Evolutionary conservation across 2,329 filamentous ascomycete species (phyloP), one percentile per base, ranked within the genome.

Genomic region (Teratosphaeriaceae sp.): DNA sequence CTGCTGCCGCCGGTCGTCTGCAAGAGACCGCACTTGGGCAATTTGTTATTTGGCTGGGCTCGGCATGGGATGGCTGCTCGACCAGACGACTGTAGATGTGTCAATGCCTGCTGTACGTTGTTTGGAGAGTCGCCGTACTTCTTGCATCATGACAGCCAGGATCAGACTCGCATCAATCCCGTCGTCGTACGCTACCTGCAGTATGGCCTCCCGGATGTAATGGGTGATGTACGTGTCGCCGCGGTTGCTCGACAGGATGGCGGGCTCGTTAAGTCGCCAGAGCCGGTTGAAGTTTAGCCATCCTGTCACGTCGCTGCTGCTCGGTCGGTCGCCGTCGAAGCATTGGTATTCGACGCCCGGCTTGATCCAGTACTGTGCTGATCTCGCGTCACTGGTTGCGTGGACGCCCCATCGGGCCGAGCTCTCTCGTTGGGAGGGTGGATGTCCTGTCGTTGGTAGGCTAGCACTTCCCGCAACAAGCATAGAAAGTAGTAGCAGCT

Each of bases 131-230:
- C 7, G 15, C 11, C 46, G 15, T 42, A 51, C 51, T 41, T 42
- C 49, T 42, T 53, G 46, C 49, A 59, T 49, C 9, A 57, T 36
- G 11, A 51, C 26, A 2, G 50, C 50, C 11, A 59, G 45, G 24
- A 59, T 41, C 15, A 56, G 35, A 3, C 52, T 33, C 2, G 49
- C 16, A 36, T 55, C 50, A 19, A 56, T 20, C 9, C 44, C 27
- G 20, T 27, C 40, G 6, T 48, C 42, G 7, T 15, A 19, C 3
- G 54, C 29, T 16, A 56, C 42, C 9, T 26, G 4, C 21, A 46
- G 23, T 33, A 52, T 49, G 21, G 43, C 44, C 23, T 44, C 27
- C 9, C 45, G 35, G 40, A 54, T 35, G 47, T 54, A 50, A 39
- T 53, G 45, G 39, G 42, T 43, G 22, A 53, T 38, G 26, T 54